A percentile compares a stretch with the other conserved stretches of the same genome.
These are phyloP conservation scores for Jackrogersella minutella DNA, from an alignment of 495 filamentous ascomycete genomes.

Conservation along the genomic window DNA sequence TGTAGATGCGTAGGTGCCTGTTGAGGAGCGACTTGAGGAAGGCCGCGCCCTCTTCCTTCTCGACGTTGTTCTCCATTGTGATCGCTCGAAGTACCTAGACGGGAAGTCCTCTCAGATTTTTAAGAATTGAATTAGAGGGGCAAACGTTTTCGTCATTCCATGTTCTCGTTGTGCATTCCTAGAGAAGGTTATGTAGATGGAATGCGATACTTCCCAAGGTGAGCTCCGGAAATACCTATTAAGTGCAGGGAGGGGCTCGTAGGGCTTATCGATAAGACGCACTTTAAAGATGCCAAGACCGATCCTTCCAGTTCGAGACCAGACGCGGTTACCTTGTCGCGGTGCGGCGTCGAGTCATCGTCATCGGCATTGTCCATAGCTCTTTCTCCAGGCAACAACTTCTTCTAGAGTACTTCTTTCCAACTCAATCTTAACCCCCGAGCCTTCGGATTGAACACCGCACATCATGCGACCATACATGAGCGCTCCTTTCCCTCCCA, in stretches of 20 bases:
- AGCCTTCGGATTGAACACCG: neutral
- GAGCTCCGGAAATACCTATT: too few relatives aligned
- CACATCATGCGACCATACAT: slow-evolving; percentile 14
- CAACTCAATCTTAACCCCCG: neutral
- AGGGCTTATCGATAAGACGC: slow-evolving; percentile 33
- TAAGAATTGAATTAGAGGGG: too few relatives aligned
- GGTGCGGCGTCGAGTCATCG: slow-evolving; percentile 36
- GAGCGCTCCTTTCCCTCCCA: slow-evolving; percentile 2
- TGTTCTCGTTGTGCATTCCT: too few relatives aligned
- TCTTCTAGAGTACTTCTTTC: neutral
- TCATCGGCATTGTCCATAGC: slow-evolving; percentile 13
- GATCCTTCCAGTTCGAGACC: neutral
- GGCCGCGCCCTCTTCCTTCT: slow-evolving; percentile 47
- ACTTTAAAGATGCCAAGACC: slow-evolving; percentile 6
- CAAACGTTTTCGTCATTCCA: too few relatives aligned
- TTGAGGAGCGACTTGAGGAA: slow-evolving; percentile 65
- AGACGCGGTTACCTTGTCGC: slow-evolving; percentile 22
- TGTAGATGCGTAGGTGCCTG: slow-evolving; percentile 78
- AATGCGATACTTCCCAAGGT: too few relatives aligned
- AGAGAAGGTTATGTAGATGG: too few relatives aligned
- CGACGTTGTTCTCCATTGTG: slow-evolving; percentile 22
- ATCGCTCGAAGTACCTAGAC: too few relatives aligned
- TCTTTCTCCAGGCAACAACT: slow-evolving; percentile 18
- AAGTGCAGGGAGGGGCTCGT: too few relatives aligned
- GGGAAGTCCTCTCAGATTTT: too few relatives aligned